phyloP scores from a whole-genome alignment of 768 basidiomycete genomes.

The Lyophyllum atratum region DNA sequence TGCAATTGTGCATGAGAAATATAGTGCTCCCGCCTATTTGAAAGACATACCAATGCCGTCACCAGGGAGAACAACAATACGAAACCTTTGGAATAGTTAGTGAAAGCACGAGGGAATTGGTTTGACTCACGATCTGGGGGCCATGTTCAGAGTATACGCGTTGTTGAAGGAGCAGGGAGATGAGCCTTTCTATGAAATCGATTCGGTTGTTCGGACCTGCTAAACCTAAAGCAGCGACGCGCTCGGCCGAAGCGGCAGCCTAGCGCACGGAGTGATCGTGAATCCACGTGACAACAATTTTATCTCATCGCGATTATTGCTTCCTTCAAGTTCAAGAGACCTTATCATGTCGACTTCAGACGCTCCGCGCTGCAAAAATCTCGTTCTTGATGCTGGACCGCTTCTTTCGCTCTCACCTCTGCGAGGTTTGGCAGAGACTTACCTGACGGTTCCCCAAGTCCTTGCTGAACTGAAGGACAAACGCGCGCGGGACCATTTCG shows the following conservation, averaged over 20 bases:
- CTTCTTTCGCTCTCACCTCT: conserved; percentile 87
- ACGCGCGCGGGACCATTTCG: conserved; percentile 84
- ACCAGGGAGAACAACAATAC: conserved; percentile 88
- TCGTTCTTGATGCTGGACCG: conserved; percentile 94
- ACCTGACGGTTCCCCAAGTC: conserved; percentile 88
- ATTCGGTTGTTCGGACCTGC: conserved; percentile 16
- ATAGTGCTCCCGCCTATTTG: conserved; percentile 5
- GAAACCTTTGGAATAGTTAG: conserved; percentile 56
- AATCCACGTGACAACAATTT: conserved; percentile 19
- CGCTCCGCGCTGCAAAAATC: conserved; percentile 62
- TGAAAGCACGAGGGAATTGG: background rate
- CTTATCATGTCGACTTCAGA: conserved; percentile 19
- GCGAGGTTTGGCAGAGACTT: conserved; percentile 84
- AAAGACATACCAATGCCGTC: conserved; percentile 85
- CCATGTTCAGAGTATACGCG: conserved; percentile 29
- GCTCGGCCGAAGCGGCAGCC: conserved; percentile 12
- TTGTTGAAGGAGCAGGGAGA: background rate
- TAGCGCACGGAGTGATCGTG: background rate
- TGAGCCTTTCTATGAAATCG: conserved; percentile 11
- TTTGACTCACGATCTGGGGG: conserved; percentile 44
- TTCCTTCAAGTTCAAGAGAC: background rate
- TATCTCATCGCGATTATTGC: conserved; percentile 12
- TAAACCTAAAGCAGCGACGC: background rate
- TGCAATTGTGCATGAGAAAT: conserved; percentile 20
- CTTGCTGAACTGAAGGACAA: conserved; percentile 88